A percentile compares a stretch with the other conserved stretches of the same genome.
Evolutionary conservation across 208 protist genomes (phyloP).

Genomic region (Crithidia brevicula): DNA sequence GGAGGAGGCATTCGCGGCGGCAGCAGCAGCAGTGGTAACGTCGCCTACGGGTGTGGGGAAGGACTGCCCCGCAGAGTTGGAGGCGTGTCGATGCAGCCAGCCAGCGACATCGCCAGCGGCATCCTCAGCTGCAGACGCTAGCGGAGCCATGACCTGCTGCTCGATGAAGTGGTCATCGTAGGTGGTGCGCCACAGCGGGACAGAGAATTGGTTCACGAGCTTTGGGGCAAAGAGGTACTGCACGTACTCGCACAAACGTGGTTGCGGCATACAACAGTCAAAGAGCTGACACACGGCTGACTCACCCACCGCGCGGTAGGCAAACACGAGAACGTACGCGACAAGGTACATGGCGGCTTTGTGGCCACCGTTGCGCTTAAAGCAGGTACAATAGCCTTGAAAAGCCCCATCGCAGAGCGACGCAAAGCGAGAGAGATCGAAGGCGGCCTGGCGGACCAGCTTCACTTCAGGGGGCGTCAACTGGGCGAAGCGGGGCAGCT

Average conservation of each 20-base stretch:
- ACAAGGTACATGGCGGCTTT: slow-evolving; percentile 71
- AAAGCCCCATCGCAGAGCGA: slow-evolving; percentile 69
- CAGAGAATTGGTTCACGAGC: slow-evolving; percentile 35
- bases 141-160: slow-evolving; percentile 29
- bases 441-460: slow-evolving; percentile 54
- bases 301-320: slow-evolving; percentile 51
- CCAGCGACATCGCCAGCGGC: slow-evolving; percentile 4
- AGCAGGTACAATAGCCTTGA: slow-evolving; percentile 70
- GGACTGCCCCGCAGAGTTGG: too few species aligned
- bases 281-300: slow-evolving; percentile 58
- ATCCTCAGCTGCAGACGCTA: slow-evolving; percentile 16
- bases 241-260: slow-evolving; percentile 66
- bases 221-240: slow-evolving; percentile 56
- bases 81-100: slow-evolving; percentile 3
- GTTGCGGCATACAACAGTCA: slow-evolving; percentile 40
- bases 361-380: slow-evolving; percentile 60
- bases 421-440: slow-evolving; percentile 60
- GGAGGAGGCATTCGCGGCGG: background rate
- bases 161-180: slow-evolving; percentile 71
- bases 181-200: slow-evolving; percentile 46
- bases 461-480: slow-evolving; percentile 35
- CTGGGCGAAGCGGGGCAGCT: slow-evolving; percentile 25
- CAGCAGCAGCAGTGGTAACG: background rate
- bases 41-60: too few species aligned
- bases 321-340: slow-evolving; percentile 78